These are phyloP conservation scores for Aspergillus jensenii DNA, from an alignment of 2,329 filamentous ascomycete species.

Conservation along the genomic window DNA sequence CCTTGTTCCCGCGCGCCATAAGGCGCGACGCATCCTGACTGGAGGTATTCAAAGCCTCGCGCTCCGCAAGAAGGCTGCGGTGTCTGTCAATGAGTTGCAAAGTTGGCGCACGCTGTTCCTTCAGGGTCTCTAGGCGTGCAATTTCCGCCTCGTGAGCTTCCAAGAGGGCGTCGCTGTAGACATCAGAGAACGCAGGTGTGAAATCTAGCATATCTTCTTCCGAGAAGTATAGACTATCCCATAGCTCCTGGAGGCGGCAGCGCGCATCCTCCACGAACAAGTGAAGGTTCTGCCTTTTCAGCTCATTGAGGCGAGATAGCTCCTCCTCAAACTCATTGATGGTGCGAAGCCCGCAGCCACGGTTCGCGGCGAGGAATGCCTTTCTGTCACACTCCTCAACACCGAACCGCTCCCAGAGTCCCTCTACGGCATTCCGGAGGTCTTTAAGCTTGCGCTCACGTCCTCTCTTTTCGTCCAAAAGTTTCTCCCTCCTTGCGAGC, in stretches of 20 bases:
- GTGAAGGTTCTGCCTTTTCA: conserved; percentile 93
- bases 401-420: conserved; percentile 83
- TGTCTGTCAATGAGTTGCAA: conserved; percentile 81
- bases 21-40: conserved; percentile 93
- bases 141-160: conserved; percentile 96
- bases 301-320: conserved; percentile 77
- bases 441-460: conserved; percentile 78
- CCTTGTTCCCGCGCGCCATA: conserved; percentile 87
- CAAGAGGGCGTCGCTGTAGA: conserved; percentile 91
- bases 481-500: conserved; percentile 72
- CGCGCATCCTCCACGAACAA: conserved; percentile 94
- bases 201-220: conserved; percentile 99
- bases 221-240: conserved; percentile 90
- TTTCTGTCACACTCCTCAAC: conserved; percentile 81
- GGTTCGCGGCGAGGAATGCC: conserved; percentile 79
- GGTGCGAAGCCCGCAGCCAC: conserved; percentile 84
- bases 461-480: conserved; percentile 82
- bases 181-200: conserved; percentile 92
- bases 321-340: conserved; percentile 98
- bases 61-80: conserved; percentile 77
- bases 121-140: conserved; percentile 72
- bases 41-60: conserved; percentile 81
- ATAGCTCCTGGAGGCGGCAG: conserved; percentile 86
- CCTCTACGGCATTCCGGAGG: conserved; percentile 74
- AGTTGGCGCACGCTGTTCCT: conserved; percentile 82